Conservation (phyloP, 129 eudicot genomes). For the Logfia minima region DNA sequence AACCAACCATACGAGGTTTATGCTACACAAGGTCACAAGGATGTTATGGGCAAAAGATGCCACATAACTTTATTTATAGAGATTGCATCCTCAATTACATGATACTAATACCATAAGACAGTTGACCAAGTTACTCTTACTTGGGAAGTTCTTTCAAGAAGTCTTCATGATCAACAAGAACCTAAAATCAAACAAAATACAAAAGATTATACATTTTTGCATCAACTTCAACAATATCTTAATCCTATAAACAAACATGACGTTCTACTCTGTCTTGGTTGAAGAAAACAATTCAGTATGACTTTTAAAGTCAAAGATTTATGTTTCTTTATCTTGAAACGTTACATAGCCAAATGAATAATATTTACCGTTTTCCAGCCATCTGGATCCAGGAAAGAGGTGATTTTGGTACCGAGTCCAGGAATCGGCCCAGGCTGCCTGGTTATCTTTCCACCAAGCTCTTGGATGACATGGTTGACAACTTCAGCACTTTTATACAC, state of each 20-base stretch:
- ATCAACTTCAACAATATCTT: background rate
- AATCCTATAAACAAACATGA: background rate
- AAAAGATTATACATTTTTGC: background rate
- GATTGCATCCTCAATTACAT: conserved; percentile 6
- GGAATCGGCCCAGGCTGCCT: conserved; percentile 90
- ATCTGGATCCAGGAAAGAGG: conserved; percentile 84
- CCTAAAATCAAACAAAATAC: conserved; percentile 43
- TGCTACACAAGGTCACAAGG: conserved; percentile 7
- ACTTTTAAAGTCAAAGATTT: background rate
- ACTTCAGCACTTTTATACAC: conserved; percentile 89
- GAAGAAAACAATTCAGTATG: background rate
- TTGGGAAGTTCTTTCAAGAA: conserved; percentile 72
- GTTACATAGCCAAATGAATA: background rate
- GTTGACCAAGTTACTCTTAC: conserved; percentile 24
- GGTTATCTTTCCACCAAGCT: conserved; percentile 90
- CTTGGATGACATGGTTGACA: conserved; percentile 65
- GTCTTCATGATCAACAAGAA: conserved; percentile 82
- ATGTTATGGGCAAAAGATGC: conserved; percentile 6
- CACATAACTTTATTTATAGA: conserved; percentile 32
- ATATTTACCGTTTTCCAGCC: conserved; percentile 96
- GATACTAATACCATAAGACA: background rate
- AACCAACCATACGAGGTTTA: conserved; percentile 15
- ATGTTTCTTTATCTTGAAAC: background rate
- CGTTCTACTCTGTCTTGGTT: background rate
- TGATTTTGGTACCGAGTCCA: conserved; percentile 79